phyloP scores from a whole-genome alignment of 1,139 yeast species.

The Nakaseomyces glabratus region DNA sequence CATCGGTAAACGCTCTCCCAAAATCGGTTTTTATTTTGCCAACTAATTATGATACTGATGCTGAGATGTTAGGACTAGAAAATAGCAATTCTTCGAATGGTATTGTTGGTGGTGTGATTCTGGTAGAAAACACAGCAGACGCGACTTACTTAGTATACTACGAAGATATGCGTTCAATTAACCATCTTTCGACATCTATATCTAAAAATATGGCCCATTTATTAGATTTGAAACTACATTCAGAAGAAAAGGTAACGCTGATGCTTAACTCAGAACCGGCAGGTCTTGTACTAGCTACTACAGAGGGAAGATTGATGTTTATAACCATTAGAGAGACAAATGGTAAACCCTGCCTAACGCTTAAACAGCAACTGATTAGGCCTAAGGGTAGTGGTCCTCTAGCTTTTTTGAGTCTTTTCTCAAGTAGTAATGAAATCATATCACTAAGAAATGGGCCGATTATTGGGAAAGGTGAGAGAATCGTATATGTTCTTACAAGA shows the following conservation, averaged over 20 bases:
- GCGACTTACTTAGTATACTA: conserved; percentile 34
- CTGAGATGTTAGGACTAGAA: conserved; percentile 1
- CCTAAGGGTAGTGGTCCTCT: conserved; percentile 31
- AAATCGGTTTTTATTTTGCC: conserved; percentile 62
- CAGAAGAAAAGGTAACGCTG: conserved; percentile 48
- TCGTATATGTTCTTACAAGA: conserved; percentile 35
- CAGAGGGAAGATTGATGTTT: conserved; percentile 56
- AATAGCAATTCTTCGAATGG: conserved; percentile 1
- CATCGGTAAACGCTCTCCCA: conserved; percentile 35
- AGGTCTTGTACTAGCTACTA: conserved; percentile 64
- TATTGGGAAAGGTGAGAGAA: conserved; percentile 44
- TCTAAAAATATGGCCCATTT: conserved; percentile 28
- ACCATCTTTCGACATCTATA: conserved; percentile 31
- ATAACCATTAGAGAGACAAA: conserved; percentile 57
- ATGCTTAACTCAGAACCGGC: conserved; percentile 65
- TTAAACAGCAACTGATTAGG: conserved; percentile 24
- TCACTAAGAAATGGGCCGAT: conserved; percentile 52
- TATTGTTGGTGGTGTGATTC: conserved; percentile 15
- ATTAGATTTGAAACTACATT: conserved; percentile 34
- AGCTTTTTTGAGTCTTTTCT: conserved; percentile 14
- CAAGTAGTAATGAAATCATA: conserved; percentile 40
- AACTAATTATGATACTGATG: conserved; percentile 42
- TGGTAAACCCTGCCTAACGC: conserved; percentile 49
- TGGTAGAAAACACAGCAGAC: not conserved
- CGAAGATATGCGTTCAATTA: conserved; percentile 33